Base-by-base conservation (phyloP, 371 early-diverging fungal genomes). In the Nematocida parisii region DNA sequence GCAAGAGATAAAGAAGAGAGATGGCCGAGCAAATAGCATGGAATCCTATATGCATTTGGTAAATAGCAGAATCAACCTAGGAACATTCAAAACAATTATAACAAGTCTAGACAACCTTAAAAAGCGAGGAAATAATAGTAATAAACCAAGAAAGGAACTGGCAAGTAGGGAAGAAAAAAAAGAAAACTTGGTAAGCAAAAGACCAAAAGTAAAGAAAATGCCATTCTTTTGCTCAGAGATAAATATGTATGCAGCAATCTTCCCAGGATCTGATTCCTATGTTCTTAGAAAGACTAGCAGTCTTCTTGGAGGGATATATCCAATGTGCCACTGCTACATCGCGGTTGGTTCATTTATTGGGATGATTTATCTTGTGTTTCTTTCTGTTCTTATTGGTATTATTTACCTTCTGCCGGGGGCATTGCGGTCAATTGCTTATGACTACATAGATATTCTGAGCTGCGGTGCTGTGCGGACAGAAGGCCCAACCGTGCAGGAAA, bases 191-290 rank as follows among this genome's bases (percentile, higher is more conserved):
- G 40, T 24, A 44, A 3, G n/a, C 11, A 22, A 22, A 62, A 13
- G 39, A 7, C n/a, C 66, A 61, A 71, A 73, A 61, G 55, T 82
- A 11, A 70, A 44, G 68, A 81, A 72, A 44, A 20, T 80, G 22
- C 73, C 64, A 4, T 68, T 75, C 61, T 84, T 83, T 71, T 71
- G 62, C 44, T 20, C 50, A 44, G 5, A 73, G 18, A 44, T 57
- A 18, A 56, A 64, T 3, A 60, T 82, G 46, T 88, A 86, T 70
- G 47, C 72, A 61, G 73, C 82, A 42, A 75, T 70, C 62, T 85
- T 84, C 56, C 60, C 81, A 60, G 85, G 88, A 71, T 82, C 85
- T 45, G 83, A 84, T 85, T 54, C 83, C 70, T 86, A 55, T 75
- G 84, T 84, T 56, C 85, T 85, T 44, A 85, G 61, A 66, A 83